These are phyloP conservation scores for Lasiodiplodia citricola DNA, from an alignment of 2,329 filamentous ascomycete genomes.

Conservation along the genomic window DNA sequence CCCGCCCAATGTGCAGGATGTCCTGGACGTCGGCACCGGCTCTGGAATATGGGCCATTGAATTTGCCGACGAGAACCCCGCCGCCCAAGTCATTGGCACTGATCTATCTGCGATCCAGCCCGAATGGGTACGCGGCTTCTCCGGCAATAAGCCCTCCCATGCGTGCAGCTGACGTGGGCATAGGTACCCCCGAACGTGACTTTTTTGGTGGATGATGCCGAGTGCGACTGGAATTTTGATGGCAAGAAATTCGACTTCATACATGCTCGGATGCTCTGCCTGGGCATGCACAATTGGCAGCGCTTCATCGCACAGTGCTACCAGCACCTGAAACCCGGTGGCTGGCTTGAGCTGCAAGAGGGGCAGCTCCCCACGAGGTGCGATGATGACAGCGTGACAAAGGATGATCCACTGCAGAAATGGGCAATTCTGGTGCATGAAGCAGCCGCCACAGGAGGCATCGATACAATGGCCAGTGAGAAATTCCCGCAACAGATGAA, in stretches of 20 bases:
- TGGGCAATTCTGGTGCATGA: constrained; percentile 15
- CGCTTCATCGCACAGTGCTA: constrained; percentile 52
- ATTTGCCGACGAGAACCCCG: constrained; percentile 41
- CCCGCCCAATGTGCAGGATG: constrained; percentile 12
- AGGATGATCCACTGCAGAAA: constrained; percentile 2
- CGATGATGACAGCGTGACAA: constrained; percentile 28
- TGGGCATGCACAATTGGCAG: constrained; percentile 60
- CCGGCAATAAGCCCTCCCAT: constrained; percentile 27
- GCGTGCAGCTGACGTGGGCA: neutral
- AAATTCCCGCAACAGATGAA: constrained; percentile 44
- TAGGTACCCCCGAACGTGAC: constrained; percentile 44
- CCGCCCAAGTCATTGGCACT: constrained; percentile 39
- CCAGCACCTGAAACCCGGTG: constrained; percentile 53
- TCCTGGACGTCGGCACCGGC: constrained; percentile 40
- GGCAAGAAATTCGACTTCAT: constrained; percentile 61
- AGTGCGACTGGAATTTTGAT: constrained; percentile 60
- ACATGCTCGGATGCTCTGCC: constrained; percentile 58
- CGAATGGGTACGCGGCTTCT: constrained; percentile 36
- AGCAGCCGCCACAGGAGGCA: constrained; percentile 26
- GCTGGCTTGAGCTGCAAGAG: constrained; percentile 59
- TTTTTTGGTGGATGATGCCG: constrained; percentile 43
- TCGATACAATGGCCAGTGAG: constrained; percentile 33
- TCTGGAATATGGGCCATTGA: constrained; percentile 45
- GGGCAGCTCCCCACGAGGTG: constrained; percentile 29
- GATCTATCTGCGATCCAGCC: constrained; percentile 38